Conservation (phyloP, 2,329 filamentous ascomycete species). For the Cladosporium sp. region DNA sequence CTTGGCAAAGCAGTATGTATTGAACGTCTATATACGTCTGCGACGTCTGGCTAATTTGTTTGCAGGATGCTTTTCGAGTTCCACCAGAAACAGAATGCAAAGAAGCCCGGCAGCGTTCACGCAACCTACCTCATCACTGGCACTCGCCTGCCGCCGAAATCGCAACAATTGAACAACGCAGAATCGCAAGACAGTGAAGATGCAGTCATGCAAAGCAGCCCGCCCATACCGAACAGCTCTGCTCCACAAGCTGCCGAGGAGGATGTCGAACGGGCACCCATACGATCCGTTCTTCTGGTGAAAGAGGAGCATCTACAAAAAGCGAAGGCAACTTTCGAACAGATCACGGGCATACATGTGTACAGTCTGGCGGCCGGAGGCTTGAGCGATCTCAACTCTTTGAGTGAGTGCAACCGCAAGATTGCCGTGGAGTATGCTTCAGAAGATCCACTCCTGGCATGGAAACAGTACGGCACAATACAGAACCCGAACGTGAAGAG, state of each 20-base stretch:
- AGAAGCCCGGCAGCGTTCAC: slow-evolving; percentile 72
- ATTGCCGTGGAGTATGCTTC: slow-evolving; percentile 56
- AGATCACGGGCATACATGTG: slow-evolving; percentile 77
- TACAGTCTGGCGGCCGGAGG: slow-evolving; percentile 78
- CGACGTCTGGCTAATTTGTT: background rate
- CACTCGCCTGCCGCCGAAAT: slow-evolving; percentile 50
- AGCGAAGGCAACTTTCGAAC: slow-evolving; percentile 65
- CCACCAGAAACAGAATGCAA: slow-evolving; percentile 72
- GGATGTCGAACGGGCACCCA: slow-evolving; percentile 53
- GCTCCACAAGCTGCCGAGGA: slow-evolving; percentile 55
- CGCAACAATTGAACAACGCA: slow-evolving; percentile 40
- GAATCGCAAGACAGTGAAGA: slow-evolving; percentile 60
- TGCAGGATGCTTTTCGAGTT: slow-evolving; percentile 84
- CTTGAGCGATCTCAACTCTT: slow-evolving; percentile 64
- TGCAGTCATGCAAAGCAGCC: slow-evolving; percentile 65
- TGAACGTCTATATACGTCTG: background rate
- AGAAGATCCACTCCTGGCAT: slow-evolving; percentile 61
- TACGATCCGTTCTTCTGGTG: slow-evolving; percentile 36
- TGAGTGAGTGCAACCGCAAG: slow-evolving; percentile 69
- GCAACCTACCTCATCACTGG: slow-evolving; percentile 91
- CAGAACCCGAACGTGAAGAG: slow-evolving; percentile 68
- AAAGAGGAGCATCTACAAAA: slow-evolving; percentile 38
- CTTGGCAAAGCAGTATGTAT: slow-evolving; percentile 77
- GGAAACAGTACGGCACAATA: slow-evolving; percentile 71
- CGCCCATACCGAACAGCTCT: slow-evolving; percentile 67